Evolutionary conservation across 208 protist species (phyloP).

Genomic region (Strigomonas galati): DNA sequence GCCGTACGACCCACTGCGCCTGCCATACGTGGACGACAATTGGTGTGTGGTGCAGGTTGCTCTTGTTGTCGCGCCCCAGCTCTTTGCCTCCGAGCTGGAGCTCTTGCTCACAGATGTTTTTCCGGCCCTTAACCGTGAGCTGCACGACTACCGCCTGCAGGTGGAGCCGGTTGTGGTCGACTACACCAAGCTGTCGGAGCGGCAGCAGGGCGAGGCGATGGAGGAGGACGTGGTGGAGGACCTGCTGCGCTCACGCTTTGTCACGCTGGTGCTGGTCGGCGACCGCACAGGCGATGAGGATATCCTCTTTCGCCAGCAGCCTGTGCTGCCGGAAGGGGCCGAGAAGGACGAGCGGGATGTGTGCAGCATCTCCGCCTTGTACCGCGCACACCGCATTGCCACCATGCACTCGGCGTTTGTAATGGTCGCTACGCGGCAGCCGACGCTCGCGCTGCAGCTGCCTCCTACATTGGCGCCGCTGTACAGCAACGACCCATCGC

Average conservation of each 20-base stretch:
- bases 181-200: conserved; percentile 32
- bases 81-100: conserved; percentile 76
- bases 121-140: conserved; percentile 62
- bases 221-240: conserved; percentile 45
- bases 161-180: conserved; percentile 53
- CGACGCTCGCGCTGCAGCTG: background rate
- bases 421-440: conserved; percentile 1
- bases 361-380: background rate
- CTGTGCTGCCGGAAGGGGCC: conserved; percentile 77
- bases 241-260: conserved; percentile 52
- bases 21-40: conserved; percentile 33
- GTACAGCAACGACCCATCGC: background rate
- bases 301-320: conserved; percentile 45
- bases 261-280: conserved; percentile 75
- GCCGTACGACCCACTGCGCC: background rate
- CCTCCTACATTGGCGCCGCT: conserved; percentile 1
- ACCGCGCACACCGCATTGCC: background rate
- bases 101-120: conserved; percentile 58
- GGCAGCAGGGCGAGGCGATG: conserved; percentile 23
- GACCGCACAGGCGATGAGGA: conserved; percentile 72
- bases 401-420: conserved; percentile 10
- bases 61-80: conserved; percentile 62
- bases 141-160: conserved; percentile 29
- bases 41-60: conserved; percentile 80
- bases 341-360: conserved; percentile 49